A percentile compares a stretch with the other conserved stretches of the same genome.
phyloP scores from a whole-genome alignment of 495 filamentous ascomycete genomes.

The Talaromyces stipitatus region DNA sequence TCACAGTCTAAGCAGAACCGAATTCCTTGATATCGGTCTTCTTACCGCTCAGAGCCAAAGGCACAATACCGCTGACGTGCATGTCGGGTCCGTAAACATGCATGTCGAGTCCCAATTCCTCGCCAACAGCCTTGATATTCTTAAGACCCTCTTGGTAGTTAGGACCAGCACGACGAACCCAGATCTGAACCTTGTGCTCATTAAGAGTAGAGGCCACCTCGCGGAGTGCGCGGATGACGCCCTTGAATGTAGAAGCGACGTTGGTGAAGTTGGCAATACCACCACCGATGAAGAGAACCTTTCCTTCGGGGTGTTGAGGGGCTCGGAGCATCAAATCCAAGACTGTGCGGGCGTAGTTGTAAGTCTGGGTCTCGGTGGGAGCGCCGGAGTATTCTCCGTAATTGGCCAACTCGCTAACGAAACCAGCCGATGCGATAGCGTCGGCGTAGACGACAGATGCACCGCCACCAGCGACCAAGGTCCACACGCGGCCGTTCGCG shows the following conservation, averaged over 20 bases:
- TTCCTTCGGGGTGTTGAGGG: conserved; percentile 77
- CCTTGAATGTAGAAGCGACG: conserved; percentile 97
- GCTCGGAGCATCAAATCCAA: conserved; percentile 96
- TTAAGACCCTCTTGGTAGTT: conserved; percentile 99
- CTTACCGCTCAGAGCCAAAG: conserved; percentile 57
- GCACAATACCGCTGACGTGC: conserved; percentile 68
- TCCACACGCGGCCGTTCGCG: conserved; percentile 87
- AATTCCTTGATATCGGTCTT: conserved; percentile 45
- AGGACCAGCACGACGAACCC: conserved; percentile 96
- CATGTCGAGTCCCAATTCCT: conserved; percentile 88
- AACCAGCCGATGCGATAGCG: conserved; percentile 94
- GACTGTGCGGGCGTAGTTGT: conserved; percentile 94
- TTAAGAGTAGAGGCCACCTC: conserved; percentile 78
- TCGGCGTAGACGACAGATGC: conserved; percentile 98
- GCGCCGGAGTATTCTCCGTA: conserved; percentile 99
- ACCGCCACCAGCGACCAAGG: conserved; percentile 97
- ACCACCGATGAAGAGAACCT: conserved; percentile 98
- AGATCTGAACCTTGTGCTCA: conserved; percentile 98
- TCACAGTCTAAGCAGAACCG: conserved; percentile 26
- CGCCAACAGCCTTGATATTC: conserved; percentile 95
- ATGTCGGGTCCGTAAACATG: conserved; percentile 98
- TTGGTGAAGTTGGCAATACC: conserved; percentile 99
- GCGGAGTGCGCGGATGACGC: conserved; percentile 93
- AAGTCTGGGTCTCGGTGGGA: conserved; percentile 95
- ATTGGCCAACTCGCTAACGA: conserved; percentile 94